Evolutionary conservation across 495 filamentous ascomycete species (phyloP), one percentile per base, ranked within the genome.

Genomic region (Neurospora sp.): DNA sequence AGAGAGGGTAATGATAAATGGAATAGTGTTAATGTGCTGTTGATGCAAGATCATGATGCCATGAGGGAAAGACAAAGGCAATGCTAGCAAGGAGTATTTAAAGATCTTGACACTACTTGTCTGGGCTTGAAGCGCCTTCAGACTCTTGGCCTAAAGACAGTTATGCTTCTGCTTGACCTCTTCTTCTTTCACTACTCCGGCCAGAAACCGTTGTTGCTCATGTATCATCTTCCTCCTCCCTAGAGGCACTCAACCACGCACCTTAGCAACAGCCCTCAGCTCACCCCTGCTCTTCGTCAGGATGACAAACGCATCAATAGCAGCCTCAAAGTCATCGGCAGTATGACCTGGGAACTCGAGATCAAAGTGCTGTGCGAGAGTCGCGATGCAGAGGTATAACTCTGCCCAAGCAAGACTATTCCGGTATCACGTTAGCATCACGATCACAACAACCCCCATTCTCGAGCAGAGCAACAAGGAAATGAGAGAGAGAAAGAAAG

Each of bases 341-440:
- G 39, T 75, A 6, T 73, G 70, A 10, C 71, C 75, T n/a, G 74
- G 42, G 27, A 79, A 69, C 37, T 70, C 66, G n/a, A 81, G 79
- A 23, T 81, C 74, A 44, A 77, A 81, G 1, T 69, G 72, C 14
- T 71, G 48, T 1, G 75, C 74, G 12, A 81, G 70, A 1, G 73
- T 44, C 3, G 76, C 74, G n/a, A 81, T 35, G 11, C 72, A 9
- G 14, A 78, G n/a, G 69, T 81, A 79, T 27, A 81, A 38, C 69
- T 79, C 79, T 2, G 79, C 79, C 79, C 79, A 79, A 2, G 79
- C 77, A 3, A 79, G 75, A 72, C 78, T 79, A 14, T 35, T 39
- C 40, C 4, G 41, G 16, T 44, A 46, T 44, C 41, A 39, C 18
- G 71, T 75, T 1, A 40, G 12, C 16, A 39, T 35, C 35, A 35